Evolutionary conservation across 2,329 filamentous ascomycete genomes (phyloP).

Genomic region (Fusarium odoratissimum): DNA sequence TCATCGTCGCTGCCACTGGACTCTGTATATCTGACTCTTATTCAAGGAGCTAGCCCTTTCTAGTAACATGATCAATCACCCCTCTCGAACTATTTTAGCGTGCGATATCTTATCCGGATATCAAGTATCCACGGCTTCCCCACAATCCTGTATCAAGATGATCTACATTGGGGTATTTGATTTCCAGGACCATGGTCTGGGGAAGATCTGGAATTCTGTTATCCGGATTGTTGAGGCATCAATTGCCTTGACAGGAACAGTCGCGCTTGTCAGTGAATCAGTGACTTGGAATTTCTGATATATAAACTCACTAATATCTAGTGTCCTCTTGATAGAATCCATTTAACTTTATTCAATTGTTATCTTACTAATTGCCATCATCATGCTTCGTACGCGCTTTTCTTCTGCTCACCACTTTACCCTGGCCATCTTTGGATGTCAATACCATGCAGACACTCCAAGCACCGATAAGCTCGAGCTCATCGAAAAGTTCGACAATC

Average conservation of each 20-base stretch:
- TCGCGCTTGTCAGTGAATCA: neutral
- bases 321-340: accelerated
- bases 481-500: neutral
- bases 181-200: neutral
- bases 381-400: neutral
- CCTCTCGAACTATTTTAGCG: neutral
- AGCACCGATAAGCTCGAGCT: neutral
- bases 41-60: neutral
- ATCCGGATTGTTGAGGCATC: accelerated
- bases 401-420: neutral
- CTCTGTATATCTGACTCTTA: too few relatives aligned
- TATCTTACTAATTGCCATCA: accelerated
- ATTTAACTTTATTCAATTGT: accelerated
- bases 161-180: neutral
- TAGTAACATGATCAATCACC: neutral
- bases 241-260: accelerated
- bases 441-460: neutral
- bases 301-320: neutral
- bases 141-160: accelerated
- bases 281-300: neutral
- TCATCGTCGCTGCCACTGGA: too few relatives aligned
- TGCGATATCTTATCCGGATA: neutral
- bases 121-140: neutral
- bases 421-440: neutral
- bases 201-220: neutral